Conservation (phyloP, 495 filamentous ascomycete genomes). For the Penicillium maclennaniae region DNA sequence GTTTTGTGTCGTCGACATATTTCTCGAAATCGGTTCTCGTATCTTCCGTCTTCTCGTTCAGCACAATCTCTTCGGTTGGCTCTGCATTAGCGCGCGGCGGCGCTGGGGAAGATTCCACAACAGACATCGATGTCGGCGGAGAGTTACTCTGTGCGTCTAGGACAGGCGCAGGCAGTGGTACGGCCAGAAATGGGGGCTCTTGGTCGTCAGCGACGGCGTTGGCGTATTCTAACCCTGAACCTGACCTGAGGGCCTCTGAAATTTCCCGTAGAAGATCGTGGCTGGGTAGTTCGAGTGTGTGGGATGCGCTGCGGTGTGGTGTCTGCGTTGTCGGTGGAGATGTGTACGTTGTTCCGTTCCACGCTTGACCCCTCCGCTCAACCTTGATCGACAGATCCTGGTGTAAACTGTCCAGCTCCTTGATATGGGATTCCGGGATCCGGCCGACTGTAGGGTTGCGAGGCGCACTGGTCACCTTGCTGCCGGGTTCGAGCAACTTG, state of each 20-base stretch:
- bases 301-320: conserved; percentile 20
- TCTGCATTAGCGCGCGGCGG: conserved; percentile 19
- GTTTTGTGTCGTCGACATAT: conserved; percentile 42
- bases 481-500: conserved; percentile 63
- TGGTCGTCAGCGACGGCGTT: conserved; percentile 21
- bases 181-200: conserved; percentile 11
- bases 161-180: conserved; percentile 8
- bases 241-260: conserved; percentile 13
- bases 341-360: conserved; percentile 44
- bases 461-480: conserved; percentile 37
- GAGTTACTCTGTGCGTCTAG: conserved; percentile 10
- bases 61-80: conserved; percentile 5
- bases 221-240: conserved; percentile 12
- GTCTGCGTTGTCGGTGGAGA: conserved; percentile 13
- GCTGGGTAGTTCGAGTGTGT: conserved; percentile 18
- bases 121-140: conserved; percentile 31
- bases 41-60: conserved; percentile 13
- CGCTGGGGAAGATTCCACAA: conserved; percentile 26
- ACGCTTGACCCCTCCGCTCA: conserved; percentile 59
- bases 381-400: conserved; percentile 53
- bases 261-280: conserved; percentile 16
- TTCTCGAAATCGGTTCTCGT: conserved; percentile 43
- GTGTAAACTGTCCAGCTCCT: conserved; percentile 61
- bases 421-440: conserved; percentile 69
- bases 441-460: conserved; percentile 53